Conservation (phyloP, 208 protist genomes). For the Trypanosoma mega region DNA sequence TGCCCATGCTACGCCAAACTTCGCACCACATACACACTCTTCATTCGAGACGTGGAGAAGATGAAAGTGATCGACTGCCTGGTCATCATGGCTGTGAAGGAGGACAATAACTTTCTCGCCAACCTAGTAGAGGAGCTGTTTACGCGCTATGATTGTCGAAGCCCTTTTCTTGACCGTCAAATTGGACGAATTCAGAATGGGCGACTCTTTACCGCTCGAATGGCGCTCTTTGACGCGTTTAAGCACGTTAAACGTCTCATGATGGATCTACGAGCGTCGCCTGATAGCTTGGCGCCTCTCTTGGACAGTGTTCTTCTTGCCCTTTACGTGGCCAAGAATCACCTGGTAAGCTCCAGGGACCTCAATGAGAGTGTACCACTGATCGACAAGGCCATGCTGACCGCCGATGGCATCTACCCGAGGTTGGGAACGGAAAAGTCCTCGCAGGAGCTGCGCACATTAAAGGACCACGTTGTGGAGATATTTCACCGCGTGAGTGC, state of each 20-base stretch:
- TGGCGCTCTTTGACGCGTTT: slow-evolving; percentile 59
- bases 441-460: slow-evolving; percentile 46
- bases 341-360: slow-evolving; percentile 46
- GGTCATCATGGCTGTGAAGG: slow-evolving; percentile 68
- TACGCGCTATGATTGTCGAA: slow-evolving; percentile 54
- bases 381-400: slow-evolving; percentile 43
- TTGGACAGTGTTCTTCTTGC: slow-evolving; percentile 49
- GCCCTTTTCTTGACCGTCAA: slow-evolving; percentile 51
- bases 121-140: slow-evolving; percentile 53
- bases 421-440: slow-evolving; percentile 35
- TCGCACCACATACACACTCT: slow-evolving; percentile 52
- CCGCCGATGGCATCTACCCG: slow-evolving; percentile 40
- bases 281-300: slow-evolving; percentile 12
- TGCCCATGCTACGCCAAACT: slow-evolving; percentile 66
- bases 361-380: slow-evolving; percentile 43
- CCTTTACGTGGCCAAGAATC: slow-evolving; percentile 55
- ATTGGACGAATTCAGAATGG: slow-evolving; percentile 68
- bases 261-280: slow-evolving; percentile 26
- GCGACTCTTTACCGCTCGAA: slow-evolving; percentile 56
- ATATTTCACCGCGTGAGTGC: slow-evolving; percentile 51
- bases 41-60: slow-evolving; percentile 71
- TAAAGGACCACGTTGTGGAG: slow-evolving; percentile 40
- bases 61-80: slow-evolving; percentile 77
- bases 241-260: slow-evolving; percentile 32
- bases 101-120: slow-evolving; percentile 40